phyloP scores from a whole-genome alignment of 805 yeast genomes.

The Zygoascus biomembranicola region DNA sequence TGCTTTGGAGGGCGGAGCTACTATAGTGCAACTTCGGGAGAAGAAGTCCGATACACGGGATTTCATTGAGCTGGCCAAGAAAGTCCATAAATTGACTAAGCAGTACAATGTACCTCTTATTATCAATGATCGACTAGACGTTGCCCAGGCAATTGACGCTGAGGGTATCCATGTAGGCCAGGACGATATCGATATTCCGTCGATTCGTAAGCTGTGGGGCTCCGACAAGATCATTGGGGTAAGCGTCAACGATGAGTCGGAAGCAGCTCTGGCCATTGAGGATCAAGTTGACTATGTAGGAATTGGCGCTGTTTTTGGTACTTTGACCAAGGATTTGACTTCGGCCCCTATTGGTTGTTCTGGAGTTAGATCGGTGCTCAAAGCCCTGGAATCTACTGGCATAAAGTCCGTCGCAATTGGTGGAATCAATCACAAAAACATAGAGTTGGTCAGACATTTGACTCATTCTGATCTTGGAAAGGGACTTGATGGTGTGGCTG shows the following conservation, averaged over 20 bases:
- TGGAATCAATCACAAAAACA: conserved; percentile 60
- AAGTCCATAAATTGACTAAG: conserved; percentile 54
- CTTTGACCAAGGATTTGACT: conserved; percentile 58
- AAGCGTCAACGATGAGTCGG: conserved; percentile 54
- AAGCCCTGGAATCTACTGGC: conserved; percentile 33
- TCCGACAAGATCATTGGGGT: conserved; percentile 72
- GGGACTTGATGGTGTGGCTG: conserved; percentile 71
- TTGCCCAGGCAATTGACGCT: conserved; percentile 81
- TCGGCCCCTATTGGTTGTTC: conserved; percentile 58
- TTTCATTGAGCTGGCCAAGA: conserved; percentile 54
- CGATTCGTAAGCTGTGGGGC: conserved; percentile 56
- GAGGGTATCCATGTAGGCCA: conserved; percentile 94
- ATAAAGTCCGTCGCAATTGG: conserved; percentile 72
- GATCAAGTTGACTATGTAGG: conserved; percentile 73
- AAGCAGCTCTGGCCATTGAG: conserved; percentile 42
- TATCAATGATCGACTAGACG: conserved; percentile 81
- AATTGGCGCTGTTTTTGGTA: conserved; percentile 68
- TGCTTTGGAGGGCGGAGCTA: conserved; percentile 65
- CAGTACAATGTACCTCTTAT: conserved; percentile 61
- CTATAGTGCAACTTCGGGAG: conserved; percentile 78
- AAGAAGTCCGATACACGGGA: conserved; percentile 59
- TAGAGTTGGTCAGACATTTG: conserved; percentile 47
- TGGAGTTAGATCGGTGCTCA: conserved; percentile 51
- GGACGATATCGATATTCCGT: conserved; percentile 61
- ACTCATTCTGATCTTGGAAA: conserved; percentile 35